These are phyloP conservation scores for Pontederia crassipes DNA, from an alignment of 176 grass and related monocot species.

Conservation along the genomic window DNA sequence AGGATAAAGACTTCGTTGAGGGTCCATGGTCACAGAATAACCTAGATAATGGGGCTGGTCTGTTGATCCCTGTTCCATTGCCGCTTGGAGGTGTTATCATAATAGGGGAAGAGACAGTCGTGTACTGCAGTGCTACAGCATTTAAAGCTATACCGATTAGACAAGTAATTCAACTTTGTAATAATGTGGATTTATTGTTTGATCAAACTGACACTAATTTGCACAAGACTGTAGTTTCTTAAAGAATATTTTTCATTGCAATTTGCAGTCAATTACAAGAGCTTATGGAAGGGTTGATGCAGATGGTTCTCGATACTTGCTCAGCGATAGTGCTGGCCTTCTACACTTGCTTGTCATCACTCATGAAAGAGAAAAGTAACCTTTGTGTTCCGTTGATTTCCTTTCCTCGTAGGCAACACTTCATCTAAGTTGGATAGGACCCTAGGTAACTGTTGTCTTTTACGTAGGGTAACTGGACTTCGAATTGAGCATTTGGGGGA, in stretches of 20 bases:
- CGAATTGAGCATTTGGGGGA: constrained; percentile 95
- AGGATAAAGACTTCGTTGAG: constrained; percentile 95
- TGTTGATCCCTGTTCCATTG: constrained; percentile 82
- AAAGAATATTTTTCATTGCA: constrained; percentile 9
- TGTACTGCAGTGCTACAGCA: constrained; percentile 77
- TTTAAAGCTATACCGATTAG: constrained; percentile 99
- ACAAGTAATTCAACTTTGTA: constrained; percentile 18
- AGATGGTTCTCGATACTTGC: constrained; percentile 95
- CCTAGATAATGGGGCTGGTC: constrained; percentile 83
- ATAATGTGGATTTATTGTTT: constrained; percentile 5
- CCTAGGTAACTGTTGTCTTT: constrained; percentile 21
- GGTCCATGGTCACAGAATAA: constrained; percentile 96
- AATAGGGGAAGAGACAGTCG: constrained; percentile 89
- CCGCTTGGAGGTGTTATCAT: constrained; percentile 95
- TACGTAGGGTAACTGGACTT: constrained; percentile 82
- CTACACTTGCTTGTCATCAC: constrained; percentile 96
- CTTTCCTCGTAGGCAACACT: background rate
- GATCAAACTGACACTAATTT: background rate
- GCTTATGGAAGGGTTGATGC: constrained; percentile 90
- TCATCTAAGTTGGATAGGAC: constrained; percentile 17
- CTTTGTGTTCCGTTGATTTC: background rate
- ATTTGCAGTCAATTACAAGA: constrained; percentile 78
- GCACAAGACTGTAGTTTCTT: constrained; percentile 9
- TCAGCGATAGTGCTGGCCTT: constrained; percentile 79
- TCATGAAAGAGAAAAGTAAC: constrained; percentile 88